phyloP scores from a whole-genome alignment of 768 basidiomycete species.

The Mycena belliarum region DNA sequence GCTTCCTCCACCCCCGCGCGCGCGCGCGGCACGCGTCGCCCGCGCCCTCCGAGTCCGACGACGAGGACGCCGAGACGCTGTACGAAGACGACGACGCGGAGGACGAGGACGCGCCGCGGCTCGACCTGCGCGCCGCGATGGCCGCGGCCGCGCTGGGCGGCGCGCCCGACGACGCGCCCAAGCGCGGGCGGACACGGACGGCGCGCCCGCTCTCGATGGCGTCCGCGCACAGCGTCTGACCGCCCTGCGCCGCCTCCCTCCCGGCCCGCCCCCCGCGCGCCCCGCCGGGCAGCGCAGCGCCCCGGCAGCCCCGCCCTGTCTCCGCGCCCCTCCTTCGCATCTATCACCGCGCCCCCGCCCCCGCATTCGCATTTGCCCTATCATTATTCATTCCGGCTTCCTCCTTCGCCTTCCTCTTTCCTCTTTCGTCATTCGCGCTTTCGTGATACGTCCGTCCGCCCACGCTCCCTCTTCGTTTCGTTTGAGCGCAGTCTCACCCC shows the following conservation, averaged over 20 bases:
- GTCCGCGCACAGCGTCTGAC: slow-evolving; percentile 28
- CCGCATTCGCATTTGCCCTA: slow-evolving; percentile 21
- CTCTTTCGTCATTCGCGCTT: no score
- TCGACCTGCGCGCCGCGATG: slow-evolving; percentile 27
- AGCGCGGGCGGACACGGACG: slow-evolving; percentile 42
- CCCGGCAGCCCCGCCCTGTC: not conserved
- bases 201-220: slow-evolving; percentile 40
- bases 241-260: slow-evolving; percentile 6
- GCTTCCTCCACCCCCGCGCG: slow-evolving; percentile 53
- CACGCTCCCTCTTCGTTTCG: slow-evolving; percentile 20
- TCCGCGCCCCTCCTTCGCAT: slow-evolving; percentile 6
- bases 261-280: not conserved
- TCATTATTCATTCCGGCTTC: slow-evolving; percentile 27
- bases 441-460: no score
- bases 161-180: slow-evolving; percentile 37
- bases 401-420: slow-evolving; percentile 6
- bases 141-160: slow-evolving; percentile 41
- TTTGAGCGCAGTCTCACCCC: slow-evolving; percentile 18
- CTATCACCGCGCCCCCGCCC: not conserved
- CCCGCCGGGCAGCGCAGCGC: slow-evolving; percentile 3
- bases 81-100: slow-evolving; percentile 31
- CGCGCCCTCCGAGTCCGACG: slow-evolving; percentile 32
- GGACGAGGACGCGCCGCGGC: slow-evolving; percentile 23
- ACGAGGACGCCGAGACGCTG: slow-evolving; percentile 26
- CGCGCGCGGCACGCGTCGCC: slow-evolving; percentile 24